Conservation (phyloP, 208 protist species). For the Leishmania martiniquensis region DNA sequence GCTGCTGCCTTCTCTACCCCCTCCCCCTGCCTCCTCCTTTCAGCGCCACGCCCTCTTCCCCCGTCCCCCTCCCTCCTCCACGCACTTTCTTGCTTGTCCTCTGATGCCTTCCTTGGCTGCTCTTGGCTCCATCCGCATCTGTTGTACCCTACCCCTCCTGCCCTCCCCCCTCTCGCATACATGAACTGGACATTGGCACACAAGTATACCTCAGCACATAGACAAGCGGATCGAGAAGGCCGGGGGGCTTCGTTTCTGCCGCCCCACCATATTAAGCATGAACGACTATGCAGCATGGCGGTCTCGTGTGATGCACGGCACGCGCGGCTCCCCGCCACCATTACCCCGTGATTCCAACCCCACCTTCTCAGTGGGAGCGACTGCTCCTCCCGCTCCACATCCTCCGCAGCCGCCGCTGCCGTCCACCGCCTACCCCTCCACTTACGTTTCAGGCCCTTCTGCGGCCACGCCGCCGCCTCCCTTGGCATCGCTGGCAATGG, state of each 20-base stretch:
- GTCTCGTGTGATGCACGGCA: slow-evolving; percentile 15
- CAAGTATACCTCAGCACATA: not conserved
- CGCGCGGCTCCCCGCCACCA: slow-evolving; percentile 3
- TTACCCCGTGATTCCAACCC: not conserved
- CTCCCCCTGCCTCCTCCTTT: not conserved
- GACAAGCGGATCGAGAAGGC: not conserved
- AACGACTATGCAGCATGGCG: slow-evolving; percentile 32
- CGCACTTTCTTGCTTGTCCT: not conserved
- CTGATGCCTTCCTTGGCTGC: not conserved
- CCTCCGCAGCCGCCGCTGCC: not conserved
- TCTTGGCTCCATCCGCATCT: not conserved
- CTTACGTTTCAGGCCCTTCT: not conserved
- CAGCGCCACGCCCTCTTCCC: not conserved
- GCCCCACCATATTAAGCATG: slow-evolving; percentile 6
- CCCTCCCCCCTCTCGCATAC: not conserved
- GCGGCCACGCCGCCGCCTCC: not conserved
- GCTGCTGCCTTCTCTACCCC: not conserved
- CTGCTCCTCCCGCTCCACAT: slow-evolving; percentile 3
- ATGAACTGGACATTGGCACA: not conserved
- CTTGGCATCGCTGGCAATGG: not conserved
- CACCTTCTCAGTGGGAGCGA: not conserved
- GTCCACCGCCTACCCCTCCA: not conserved
- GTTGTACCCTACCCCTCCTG: not conserved
- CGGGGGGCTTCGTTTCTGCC: not conserved
- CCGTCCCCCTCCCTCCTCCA: not conserved